Evolutionary conservation across 1,284 basidiomycete species (phyloP).

Genomic region (Ceratobasidium sp.): DNA sequence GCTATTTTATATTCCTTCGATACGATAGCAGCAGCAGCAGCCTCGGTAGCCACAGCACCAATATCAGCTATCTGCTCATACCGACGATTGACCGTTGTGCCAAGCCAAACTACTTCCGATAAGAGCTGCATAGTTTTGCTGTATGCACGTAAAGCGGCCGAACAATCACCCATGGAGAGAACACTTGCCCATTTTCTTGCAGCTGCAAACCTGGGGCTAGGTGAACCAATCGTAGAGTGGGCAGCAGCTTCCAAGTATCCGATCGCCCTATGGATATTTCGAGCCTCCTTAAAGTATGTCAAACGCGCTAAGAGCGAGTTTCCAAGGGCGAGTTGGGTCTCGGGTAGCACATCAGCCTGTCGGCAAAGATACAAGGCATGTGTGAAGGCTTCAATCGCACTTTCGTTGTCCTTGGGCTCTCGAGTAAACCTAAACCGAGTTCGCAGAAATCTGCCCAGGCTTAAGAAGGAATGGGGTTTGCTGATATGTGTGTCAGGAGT

Average conservation of each 20-base stretch:
- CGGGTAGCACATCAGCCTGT: background rate
- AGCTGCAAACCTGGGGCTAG: background rate
- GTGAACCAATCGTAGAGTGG: background rate
- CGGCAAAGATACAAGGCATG: background rate
- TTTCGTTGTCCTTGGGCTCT: background rate
- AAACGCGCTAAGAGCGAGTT: background rate
- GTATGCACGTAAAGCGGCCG: background rate
- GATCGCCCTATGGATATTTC: background rate
- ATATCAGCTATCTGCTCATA: constrained; percentile 1
- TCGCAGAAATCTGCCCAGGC: background rate
- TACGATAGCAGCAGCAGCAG: constrained; percentile 10
- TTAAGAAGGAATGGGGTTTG: background rate
- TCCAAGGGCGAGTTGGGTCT: background rate
- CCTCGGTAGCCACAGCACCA: background rate
- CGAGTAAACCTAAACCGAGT: constrained; percentile 2
- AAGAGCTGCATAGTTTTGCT: constrained; percentile 11
- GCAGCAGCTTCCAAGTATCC: background rate
- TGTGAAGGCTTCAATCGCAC: background rate
- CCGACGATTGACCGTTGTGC: background rate
- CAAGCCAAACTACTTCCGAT: constrained; percentile 14
- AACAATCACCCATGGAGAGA: background rate
- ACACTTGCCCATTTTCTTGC: background rate
- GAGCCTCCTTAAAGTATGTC: background rate
- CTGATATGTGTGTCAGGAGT: background rate
- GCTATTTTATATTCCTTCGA: background rate